Evolutionary conservation across 2,329 filamentous ascomycete species (phyloP), one percentile per base, ranked within the genome.

Genomic region (Apiospora saccharicola): DNA sequence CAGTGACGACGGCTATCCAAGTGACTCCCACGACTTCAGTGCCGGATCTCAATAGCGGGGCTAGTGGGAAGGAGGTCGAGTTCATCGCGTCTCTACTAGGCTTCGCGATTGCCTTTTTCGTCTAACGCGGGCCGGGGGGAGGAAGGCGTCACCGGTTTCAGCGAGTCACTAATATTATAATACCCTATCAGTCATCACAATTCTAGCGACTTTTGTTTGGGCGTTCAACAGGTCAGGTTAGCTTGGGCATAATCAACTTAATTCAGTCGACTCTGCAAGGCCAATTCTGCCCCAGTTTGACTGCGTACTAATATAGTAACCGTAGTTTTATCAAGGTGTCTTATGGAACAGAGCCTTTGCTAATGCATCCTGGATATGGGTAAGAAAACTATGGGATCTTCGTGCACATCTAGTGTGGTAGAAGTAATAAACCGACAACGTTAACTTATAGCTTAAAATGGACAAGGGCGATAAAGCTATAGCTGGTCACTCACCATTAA

Each of bases 11-110:
- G 1, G 34, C 34, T 14, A 4, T n/a, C 4, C 19, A 24, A 10
- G 57, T 64, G 22, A 64, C 34, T n/a, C 57, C 57, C 34, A 41
- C 57, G 57, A 64, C 57, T 2, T 41, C 57, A 3, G 57, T 64
- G 30, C 57, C 57, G 22, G 19, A 64, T 22, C 34, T 64, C 19
- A 4, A 41, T 22, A 22, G 4, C n/a, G 57, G 57, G 34, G 34
- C 57, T 12, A 22, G 22, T 10, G 34, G 34, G 10, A 37, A 64
- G 22, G 57, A 64, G 5, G 34, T 41, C 22, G 34, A 41, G 57
- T 10, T 64, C 57, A n/a, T 64, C 19, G 13, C 16, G 30, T 37
- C 57, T 13, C 19, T 64, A 41, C 19, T 64, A 4, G 57, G 57
- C 22, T 22, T 64, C 19, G 22, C 22, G 12, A 4, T 41, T 64